Evolutionary conservation across 176 grass and related monocot genomes (phyloP).

Genomic region (Puccinellia tenuiflora): DNA sequence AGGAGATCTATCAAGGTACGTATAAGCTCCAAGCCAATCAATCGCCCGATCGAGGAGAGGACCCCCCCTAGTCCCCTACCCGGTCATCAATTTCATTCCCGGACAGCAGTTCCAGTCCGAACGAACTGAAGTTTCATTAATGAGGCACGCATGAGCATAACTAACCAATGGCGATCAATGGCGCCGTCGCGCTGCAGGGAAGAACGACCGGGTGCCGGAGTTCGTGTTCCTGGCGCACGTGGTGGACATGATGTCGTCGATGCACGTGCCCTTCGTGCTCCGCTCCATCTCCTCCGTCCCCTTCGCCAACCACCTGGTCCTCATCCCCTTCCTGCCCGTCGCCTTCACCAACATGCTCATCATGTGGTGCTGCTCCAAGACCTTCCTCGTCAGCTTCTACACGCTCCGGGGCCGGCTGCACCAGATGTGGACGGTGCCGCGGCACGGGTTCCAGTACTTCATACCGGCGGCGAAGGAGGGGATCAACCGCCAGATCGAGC

Average conservation of each 20-base stretch:
- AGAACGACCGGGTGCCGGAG: conserved; percentile 43
- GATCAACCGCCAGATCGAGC: conserved; percentile 87
- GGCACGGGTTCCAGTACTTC: conserved; percentile 93
- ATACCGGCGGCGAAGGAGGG: conserved; percentile 67
- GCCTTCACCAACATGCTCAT: conserved; percentile 51
- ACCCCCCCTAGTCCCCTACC: neutral
- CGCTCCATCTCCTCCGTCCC: conserved; percentile 49
- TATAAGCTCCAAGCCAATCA: neutral
- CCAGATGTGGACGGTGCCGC: conserved; percentile 69
- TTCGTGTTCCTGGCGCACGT: conserved; percentile 90
- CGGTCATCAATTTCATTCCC: neutral
- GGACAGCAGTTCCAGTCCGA: neutral
- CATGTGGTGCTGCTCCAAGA: conserved; percentile 78
- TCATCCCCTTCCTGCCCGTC: conserved; percentile 47
- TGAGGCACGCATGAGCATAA: neutral
- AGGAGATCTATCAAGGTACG: conserved; percentile 53
- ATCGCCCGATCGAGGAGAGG: neutral
- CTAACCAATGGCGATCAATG: neutral
- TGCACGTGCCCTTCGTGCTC: conserved; percentile 74
- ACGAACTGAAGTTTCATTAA: neutral
- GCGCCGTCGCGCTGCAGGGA: conserved; percentile 18
- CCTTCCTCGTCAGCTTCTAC: conserved; percentile 80
- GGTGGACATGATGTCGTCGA: conserved; percentile 57
- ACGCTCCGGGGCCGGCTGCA: conserved; percentile 52
- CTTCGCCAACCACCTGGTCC: conserved; percentile 29